These are phyloP conservation scores for Kregervanrija pseudodelftensis DNA, from an alignment of 805 yeast genomes.

Conservation along the genomic window DNA sequence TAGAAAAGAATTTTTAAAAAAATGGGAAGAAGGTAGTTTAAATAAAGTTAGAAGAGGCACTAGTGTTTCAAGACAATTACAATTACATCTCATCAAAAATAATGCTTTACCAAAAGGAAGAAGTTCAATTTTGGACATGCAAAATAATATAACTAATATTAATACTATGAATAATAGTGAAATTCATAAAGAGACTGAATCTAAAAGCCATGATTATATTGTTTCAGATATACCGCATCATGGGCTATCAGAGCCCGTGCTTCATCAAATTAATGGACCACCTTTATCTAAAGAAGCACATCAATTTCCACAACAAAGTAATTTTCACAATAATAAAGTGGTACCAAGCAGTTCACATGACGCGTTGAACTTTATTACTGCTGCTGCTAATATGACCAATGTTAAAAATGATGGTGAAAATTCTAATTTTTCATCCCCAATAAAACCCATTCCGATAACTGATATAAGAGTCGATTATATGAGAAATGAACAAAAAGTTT, in stretches of 20 bases:
- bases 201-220: no score
- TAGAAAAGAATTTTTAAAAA: conserved; percentile 74
- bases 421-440: conserved; percentile 10
- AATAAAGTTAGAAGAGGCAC: conserved; percentile 74
- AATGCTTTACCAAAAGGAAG: conserved; percentile 42
- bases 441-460: conserved; percentile 14
- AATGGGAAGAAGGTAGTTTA: conserved; percentile 69
- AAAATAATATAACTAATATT: neutral
- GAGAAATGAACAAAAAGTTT: conserved; percentile 4
- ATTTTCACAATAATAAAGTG: no score
- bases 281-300: no score
- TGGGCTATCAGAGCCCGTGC: no score
- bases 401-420: neutral
- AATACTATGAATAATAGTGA: neutral
- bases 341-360: conserved; percentile 11
- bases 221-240: no score
- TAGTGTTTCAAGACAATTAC: conserved; percentile 72
- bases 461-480: conserved; percentile 7
- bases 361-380: conserved; percentile 21
- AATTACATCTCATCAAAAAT: conserved; percentile 61
- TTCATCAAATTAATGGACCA: no score
- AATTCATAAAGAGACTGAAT: no score
- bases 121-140: conserved; percentile 8
- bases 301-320: no score
- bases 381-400: conserved; percentile 20